Conservation (phyloP, 139 green algal species). For the Picochlorum sp. region DNA sequence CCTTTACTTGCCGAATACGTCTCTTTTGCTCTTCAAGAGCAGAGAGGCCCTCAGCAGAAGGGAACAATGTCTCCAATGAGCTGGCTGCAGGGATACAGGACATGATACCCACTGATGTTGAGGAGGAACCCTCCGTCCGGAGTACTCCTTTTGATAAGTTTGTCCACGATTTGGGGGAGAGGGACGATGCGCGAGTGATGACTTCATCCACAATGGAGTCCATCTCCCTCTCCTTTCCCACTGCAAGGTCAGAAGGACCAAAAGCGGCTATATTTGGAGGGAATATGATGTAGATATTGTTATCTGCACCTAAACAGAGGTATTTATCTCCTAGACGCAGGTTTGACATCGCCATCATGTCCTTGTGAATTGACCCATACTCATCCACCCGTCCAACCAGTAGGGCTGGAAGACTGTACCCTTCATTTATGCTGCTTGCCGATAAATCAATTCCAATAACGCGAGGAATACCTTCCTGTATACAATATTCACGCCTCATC, state of each 20-base stretch:
- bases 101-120: constrained; percentile 14
- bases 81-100: constrained; percentile 1
- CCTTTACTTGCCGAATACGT: constrained; percentile 22
- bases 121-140: constrained; percentile 7
- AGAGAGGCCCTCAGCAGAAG: constrained; percentile 9
- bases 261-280: constrained; percentile 3
- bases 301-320: constrained; percentile 57
- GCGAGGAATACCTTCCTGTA: constrained; percentile 6
- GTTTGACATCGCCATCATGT: too few relatives aligned
- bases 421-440: constrained; percentile 15
- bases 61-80: not conserved
- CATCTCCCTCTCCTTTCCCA: not conserved
- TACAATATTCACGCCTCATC: not conserved
- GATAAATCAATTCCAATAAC: constrained; percentile 50
- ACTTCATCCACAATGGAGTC: not conserved
- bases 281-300: constrained; percentile 39
- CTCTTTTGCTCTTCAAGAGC: constrained; percentile 18
- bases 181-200: not conserved
- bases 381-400: constrained; percentile 7
- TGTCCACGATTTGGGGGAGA: not conserved
- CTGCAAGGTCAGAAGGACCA: not conserved
- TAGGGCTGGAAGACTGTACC: constrained; percentile 42
- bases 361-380: constrained; percentile 16
- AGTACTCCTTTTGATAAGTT: constrained; percentile 1
- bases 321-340: constrained; percentile 15